These are phyloP conservation scores for Erigeron philadelphicus DNA, from an alignment of 140 eudicot species.

Conservation along the genomic window DNA sequence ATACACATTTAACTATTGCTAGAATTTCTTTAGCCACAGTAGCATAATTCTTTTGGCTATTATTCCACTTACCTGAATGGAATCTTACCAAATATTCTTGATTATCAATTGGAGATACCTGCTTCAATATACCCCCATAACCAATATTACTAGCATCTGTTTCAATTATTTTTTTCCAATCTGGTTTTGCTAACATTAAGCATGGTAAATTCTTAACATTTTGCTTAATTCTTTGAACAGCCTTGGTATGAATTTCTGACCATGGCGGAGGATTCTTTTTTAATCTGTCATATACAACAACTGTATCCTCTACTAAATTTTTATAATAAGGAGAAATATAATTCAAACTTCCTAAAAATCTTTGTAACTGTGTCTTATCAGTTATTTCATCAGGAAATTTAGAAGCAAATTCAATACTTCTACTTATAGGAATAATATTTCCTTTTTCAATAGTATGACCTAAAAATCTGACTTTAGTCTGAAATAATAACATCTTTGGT, in stretches of 20 bases:
- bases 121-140: background rate
- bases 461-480: background rate
- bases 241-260: background rate
- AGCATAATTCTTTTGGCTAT: background rate
- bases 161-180: background rate
- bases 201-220: background rate
- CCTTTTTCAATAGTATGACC: constrained; percentile 2
- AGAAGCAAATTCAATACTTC: background rate
- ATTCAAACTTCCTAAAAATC: too few relatives aligned
- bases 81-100: background rate
- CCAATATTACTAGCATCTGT: background rate
- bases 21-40: background rate
- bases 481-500: background rate
- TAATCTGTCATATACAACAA: background rate
- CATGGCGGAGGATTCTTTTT: background rate
- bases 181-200: background rate
- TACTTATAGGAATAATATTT: background rate
- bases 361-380: too few relatives aligned
- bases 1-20: background rate
- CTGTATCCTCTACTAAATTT: too few relatives aligned
- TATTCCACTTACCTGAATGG: background rate
- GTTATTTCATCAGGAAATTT: constrained; percentile 1
- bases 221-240: background rate
- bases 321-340: too few relatives aligned
- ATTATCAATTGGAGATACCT: background rate